Evolutionary conservation across 202 grass and related monocot species (phyloP), one percentile per base, ranked within the genome.

Genomic region (Zizania palustris): DNA sequence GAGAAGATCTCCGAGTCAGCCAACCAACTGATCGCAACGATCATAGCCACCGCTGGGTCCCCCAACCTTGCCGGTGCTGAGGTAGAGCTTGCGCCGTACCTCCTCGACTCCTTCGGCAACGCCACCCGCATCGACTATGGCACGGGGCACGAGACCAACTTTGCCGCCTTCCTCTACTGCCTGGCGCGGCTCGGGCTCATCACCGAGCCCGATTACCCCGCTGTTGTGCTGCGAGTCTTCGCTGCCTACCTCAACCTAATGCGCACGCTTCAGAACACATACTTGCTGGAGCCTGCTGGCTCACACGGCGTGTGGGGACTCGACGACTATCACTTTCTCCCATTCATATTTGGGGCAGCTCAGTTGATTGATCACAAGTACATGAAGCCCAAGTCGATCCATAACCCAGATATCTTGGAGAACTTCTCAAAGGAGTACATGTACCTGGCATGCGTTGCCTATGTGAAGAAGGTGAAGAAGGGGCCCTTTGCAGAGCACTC

Each of bases 351-450:
- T 51, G 96, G 96, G 37, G 76, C 96, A 1, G 89, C 89, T 0
- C 91, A 98, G 79, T 80, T 98, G 42, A 95, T 98, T 0, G 96
- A 95, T 81, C 96, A 98, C 28, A 98, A 95, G 57, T 95, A 98
- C 85, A 98, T 98, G 89, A 98, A 98, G 36, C 89, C 96, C 42
- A 98, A 98, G 56, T 98, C 89, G 5, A 92, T 98, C 71, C 89
- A 98, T 72, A 98, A 98, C 71, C 89, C 86, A 19, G 96, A 98
- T 45, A 90, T 98, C 69, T 65, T 95, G 28, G 96, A 98, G 37
- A 98, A 95, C 66, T 95, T 98, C 77, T 74, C 89, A 0, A 84
- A 85, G 38, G 96, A 95, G 60, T 98, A 89, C 63, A 81, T 95
- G 89, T 98, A 98, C 67, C 72, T 98, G 38, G 73, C 69, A 0